Evolutionary conservation across 768 basidiomycete species (phyloP).

Genomic region (Rubroboletus satanas): DNA sequence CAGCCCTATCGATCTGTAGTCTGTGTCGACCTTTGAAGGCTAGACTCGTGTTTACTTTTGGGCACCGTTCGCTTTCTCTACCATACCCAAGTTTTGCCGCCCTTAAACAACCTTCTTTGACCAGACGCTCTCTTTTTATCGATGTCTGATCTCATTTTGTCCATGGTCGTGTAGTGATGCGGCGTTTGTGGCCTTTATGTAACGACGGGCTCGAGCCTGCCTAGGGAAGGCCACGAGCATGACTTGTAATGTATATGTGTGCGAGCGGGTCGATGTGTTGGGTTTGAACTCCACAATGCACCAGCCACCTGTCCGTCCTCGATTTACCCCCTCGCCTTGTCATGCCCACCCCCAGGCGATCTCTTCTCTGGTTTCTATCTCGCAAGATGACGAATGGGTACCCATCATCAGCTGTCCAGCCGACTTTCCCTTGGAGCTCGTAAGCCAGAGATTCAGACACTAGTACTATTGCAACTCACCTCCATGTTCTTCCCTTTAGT

Average conservation of each 20-base stretch:
- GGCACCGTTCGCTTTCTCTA: constrained; percentile 20
- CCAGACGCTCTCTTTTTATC: constrained; percentile 25
- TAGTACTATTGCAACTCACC: neutral
- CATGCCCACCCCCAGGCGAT: neutral
- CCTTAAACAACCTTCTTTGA: constrained; percentile 9
- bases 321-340: constrained; percentile 24
- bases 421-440: constrained; percentile 41
- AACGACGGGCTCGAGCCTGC: neutral
- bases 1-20: constrained; percentile 8
- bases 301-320: constrained; percentile 13
- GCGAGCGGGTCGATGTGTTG: constrained; percentile 12
- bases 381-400: constrained; percentile 17
- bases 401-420: constrained; percentile 42
- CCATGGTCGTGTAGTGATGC: constrained; percentile 12
- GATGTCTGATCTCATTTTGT: constrained; percentile 20
- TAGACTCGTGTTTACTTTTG: neutral
- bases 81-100: constrained; percentile 11
- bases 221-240: neutral
- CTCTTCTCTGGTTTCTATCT: neutral
- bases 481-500: constrained; percentile 41
- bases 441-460: constrained; percentile 21
- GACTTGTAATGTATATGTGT: constrained; percentile 15
- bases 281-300: neutral
- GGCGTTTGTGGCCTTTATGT: constrained; percentile 7
- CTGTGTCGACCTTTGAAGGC: constrained; percentile 1